Evolutionary conservation across 257 asterid species (phyloP), one percentile per base, ranked within the genome.

Genomic region (Catharanthus roseus): DNA sequence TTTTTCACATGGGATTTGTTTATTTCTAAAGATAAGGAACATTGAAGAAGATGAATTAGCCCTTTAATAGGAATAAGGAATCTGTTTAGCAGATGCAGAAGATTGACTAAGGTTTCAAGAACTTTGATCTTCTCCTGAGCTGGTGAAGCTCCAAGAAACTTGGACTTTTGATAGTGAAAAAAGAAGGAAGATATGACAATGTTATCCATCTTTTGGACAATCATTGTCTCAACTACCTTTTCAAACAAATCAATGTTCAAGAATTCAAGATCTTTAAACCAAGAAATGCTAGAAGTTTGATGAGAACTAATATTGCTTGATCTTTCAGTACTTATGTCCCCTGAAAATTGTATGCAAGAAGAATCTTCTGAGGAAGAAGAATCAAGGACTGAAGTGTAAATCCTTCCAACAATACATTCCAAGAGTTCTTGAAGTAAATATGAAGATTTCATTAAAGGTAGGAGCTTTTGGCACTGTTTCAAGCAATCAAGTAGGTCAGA

Each of bases 181-280:
- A 89, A 73, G 80, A 86, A 85, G 26, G 86, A 74, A 68, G 80
- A 83, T 41, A 85, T 64, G 78, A 77, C 49, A 55, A 53, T 55
- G 26, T 71, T 73, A 29, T 89, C 88, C 3, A 82, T 10, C 21
- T 85, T 81, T 24, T 55, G 73, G 0, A 79, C 70, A 53, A 75
- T 55, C 93, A 86, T 85, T 24, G 79, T 53, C 56, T 72, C 19
- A 18, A 80, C 72, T 21, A 81, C 31, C 65, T 64, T 78, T 45
- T 79, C 83, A 29, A 87, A 77, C 70, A 85, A 41, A 10, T 29
- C 77, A 47, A 80, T 7, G 69, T 62, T 81, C 67, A 87, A 47
- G 73, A 85, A 82, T 10, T 77, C 86, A 18, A 89, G 86, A 45
- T 87, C 87, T 12, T 54, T 63, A 19, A 78, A 77, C 96, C 89